A percentile compares a stretch with the other conserved stretches of the same genome.
These are phyloP conservation scores for Cyberlindnera nakhonratchasimensis DNA, from an alignment of 805 yeast species.

Conservation along the genomic window DNA sequence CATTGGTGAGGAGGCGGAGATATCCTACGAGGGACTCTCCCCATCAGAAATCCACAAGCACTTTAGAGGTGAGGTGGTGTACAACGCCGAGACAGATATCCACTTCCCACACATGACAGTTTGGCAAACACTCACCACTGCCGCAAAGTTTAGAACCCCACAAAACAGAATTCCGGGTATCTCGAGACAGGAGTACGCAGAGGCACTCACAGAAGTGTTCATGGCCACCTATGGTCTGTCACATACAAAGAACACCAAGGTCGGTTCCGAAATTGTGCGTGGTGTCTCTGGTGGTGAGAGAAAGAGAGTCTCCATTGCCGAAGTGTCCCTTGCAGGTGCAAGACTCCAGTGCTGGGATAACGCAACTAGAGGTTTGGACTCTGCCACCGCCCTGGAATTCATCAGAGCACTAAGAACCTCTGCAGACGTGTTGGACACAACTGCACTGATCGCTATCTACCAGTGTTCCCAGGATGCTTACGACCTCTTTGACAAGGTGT, in stretches of 20 bases:
- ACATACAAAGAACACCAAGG: constrained; percentile 61
- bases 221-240: constrained; percentile 50
- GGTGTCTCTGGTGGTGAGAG: constrained; percentile 79
- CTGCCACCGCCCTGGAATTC: constrained; percentile 59
- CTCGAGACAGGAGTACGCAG: constrained; percentile 44
- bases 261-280: constrained; percentile 62
- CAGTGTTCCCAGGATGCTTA: constrained; percentile 56
- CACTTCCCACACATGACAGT: constrained; percentile 64
- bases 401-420: constrained; percentile 50
- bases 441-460: constrained; percentile 60
- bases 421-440: constrained; percentile 45
- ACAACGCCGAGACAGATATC: constrained; percentile 59
- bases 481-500: constrained; percentile 51
- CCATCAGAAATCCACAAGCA: constrained; percentile 42
- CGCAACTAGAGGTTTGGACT: constrained; percentile 63
- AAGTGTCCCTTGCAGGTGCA: constrained; percentile 49
- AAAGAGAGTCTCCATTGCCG: constrained; percentile 73
- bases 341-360: constrained; percentile 53
- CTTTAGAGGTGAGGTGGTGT: constrained; percentile 60
- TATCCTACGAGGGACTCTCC: constrained; percentile 49
- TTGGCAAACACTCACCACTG: constrained; percentile 54
- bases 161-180: constrained; percentile 51
- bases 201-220: constrained; percentile 45
- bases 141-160: constrained; percentile 55
- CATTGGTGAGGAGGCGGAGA: constrained; percentile 40